phyloP scores from a whole-genome alignment of 1,139 yeast species.

The Wickerhamomyces sp. region DNA sequence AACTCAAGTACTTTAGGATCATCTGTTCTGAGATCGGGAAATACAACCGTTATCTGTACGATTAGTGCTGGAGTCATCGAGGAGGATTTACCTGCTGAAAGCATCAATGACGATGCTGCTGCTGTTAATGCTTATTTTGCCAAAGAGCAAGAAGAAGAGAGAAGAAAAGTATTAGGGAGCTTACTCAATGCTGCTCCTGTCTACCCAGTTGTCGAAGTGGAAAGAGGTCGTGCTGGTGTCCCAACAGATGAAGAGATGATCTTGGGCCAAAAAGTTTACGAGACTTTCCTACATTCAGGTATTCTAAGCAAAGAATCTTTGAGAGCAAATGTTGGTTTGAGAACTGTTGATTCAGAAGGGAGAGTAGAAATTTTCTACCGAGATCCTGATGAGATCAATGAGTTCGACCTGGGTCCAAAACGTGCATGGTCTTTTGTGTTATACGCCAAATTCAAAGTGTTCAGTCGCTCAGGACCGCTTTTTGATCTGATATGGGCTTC shows the following conservation, averaged over 20 bases:
- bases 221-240: constrained; percentile 71
- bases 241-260: constrained; percentile 92
- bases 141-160: constrained; percentile 23
- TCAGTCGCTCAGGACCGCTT: constrained; percentile 77
- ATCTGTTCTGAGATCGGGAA: constrained; percentile 65
- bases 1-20: constrained; percentile 54
- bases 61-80: constrained; percentile 70
- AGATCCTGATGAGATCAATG: constrained; percentile 27
- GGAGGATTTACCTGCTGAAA: constrained; percentile 32
- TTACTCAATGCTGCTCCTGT: constrained; percentile 37
- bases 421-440: constrained; percentile 58
- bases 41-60: constrained; percentile 71
- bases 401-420: constrained; percentile 29
- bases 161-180: constrained; percentile 7
- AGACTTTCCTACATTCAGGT: constrained; percentile 50
- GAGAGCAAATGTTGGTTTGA: constrained; percentile 47
- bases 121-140: constrained; percentile 34
- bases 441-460: constrained; percentile 70
- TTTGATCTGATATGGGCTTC: constrained; percentile 76
- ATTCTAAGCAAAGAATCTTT: constrained; percentile 43
- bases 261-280: constrained; percentile 63
- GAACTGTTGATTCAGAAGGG: constrained; percentile 38
- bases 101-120: constrained; percentile 33
- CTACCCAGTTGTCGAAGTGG: constrained; percentile 77
- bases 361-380: constrained; percentile 36